Conservation (phyloP, 805 yeast species). For the Brettanomyces bruxellensis region DNA sequence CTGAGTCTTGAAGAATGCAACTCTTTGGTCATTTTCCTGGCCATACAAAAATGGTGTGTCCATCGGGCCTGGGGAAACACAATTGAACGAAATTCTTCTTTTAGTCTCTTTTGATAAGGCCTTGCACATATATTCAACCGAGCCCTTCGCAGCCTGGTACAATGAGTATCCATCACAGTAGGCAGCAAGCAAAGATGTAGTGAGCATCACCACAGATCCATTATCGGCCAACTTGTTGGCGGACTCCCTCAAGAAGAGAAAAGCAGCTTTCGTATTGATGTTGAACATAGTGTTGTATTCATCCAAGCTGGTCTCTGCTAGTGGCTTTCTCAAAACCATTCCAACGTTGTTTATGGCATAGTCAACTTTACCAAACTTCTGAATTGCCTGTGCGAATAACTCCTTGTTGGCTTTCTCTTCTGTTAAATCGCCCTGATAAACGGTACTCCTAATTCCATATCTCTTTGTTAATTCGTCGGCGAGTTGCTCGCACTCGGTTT, state of each 20-base stretch:
- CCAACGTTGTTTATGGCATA: constrained; percentile 65
- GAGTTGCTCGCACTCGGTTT: constrained; percentile 27
- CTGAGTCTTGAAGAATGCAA: constrained; percentile 47
- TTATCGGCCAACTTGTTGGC: constrained; percentile 38
- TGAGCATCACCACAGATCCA: constrained; percentile 48
- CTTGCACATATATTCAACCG: constrained; percentile 45
- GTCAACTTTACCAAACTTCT: constrained; percentile 42
- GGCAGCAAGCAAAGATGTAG: constrained; percentile 60
- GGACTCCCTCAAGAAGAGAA: constrained; percentile 51
- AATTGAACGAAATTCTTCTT: constrained; percentile 40
- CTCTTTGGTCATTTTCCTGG: constrained; percentile 44
- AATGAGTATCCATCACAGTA: constrained; percentile 43
- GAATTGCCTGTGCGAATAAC: constrained; percentile 37
- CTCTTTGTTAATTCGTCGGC: constrained; percentile 27
- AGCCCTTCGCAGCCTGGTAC: constrained; percentile 51
- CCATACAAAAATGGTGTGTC: constrained; percentile 58
- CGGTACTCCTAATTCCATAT: constrained; percentile 32
- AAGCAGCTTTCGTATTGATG: constrained; percentile 51
- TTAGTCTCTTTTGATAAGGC: constrained; percentile 47
- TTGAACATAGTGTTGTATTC: constrained; percentile 48
- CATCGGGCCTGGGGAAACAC: constrained; percentile 62
- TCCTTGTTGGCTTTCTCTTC: constrained; percentile 32
- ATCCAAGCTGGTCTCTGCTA: constrained; percentile 39
- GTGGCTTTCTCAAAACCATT: constrained; percentile 53
- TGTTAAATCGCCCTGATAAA: constrained; percentile 34